Conservation (phyloP, 179 eudicot species). For the Gypsophila paniculata region DNA sequence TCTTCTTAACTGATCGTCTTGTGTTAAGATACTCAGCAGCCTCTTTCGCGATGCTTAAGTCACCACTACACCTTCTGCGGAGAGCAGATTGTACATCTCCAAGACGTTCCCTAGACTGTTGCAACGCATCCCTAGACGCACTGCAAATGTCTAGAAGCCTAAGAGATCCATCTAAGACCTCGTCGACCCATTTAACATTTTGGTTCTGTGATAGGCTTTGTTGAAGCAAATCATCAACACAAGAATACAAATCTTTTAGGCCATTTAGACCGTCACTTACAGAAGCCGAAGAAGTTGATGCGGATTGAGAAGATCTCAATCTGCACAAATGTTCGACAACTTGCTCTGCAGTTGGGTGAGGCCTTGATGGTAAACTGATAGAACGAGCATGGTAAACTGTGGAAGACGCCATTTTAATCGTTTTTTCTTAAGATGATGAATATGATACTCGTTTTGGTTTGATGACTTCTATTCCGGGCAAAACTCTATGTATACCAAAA, state of each 20-base stretch:
- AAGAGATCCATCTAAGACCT: conserved; percentile 30
- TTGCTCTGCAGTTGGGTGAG: conserved; percentile 30
- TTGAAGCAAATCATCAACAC: conserved; percentile 30
- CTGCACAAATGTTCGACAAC: conserved; percentile 30
- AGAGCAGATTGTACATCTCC: conserved; percentile 31
- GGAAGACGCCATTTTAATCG: conserved; percentile 30
- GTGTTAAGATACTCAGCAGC: conserved; percentile 21
- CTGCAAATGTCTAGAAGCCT: conserved; percentile 39
- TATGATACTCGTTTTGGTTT: conserved; percentile 16
- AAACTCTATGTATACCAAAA: conserved; percentile 23
- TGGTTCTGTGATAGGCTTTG: conserved; percentile 18
- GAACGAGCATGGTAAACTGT: conserved; percentile 32
- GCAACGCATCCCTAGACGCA: conserved; percentile 31
- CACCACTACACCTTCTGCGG: conserved; percentile 32
- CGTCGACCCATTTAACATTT: conserved; percentile 22
- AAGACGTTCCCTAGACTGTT: conserved; percentile 22
- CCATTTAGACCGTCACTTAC: conserved; percentile 23
- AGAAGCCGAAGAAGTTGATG: conserved; percentile 32
- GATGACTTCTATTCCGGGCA: conserved; percentile 14
- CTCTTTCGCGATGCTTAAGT: conserved; percentile 24
- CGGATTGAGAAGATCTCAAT: conserved; percentile 32
- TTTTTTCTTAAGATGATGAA: conserved; percentile 3
- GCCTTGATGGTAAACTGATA: conserved; percentile 36
- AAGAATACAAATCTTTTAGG: conserved; percentile 31
- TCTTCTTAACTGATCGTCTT: conserved; percentile 30